Percentiles rank a stretch among this genome's conserved stretches.
Conservation (phyloP, 1,284 basidiomycete genomes). For the Ustilago xerochloae region DNA sequence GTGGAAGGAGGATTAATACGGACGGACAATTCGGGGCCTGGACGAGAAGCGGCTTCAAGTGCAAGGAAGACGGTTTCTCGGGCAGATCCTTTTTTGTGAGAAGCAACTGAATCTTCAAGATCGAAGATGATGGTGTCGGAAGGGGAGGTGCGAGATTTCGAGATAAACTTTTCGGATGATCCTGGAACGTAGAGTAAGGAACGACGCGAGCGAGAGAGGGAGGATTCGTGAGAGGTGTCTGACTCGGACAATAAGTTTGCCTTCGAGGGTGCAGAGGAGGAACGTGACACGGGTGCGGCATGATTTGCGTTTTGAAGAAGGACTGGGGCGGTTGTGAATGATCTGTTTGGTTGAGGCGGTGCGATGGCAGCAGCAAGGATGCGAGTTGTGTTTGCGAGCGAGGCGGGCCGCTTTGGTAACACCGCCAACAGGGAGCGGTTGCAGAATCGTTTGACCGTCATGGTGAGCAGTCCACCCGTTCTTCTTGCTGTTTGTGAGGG, state of each 20-base stretch:
- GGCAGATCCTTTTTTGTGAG: slow-evolving; percentile 62
- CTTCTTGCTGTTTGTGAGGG: neutral
- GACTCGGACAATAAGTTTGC: too few relatives aligned
- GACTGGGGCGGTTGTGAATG: neutral
- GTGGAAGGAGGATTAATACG: slow-evolving; percentile 65
- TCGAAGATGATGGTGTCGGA: slow-evolving; percentile 65
- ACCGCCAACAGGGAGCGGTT: slow-evolving; percentile 3
- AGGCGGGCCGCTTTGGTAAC: slow-evolving; percentile 5
- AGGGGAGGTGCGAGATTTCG: slow-evolving; percentile 44
- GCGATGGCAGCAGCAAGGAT: neutral
- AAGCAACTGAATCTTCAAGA: slow-evolving; percentile 63
- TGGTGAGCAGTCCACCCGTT: neutral
- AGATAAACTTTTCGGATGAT: slow-evolving; percentile 64
- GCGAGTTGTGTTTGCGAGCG: neutral
- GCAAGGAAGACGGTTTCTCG: slow-evolving; percentile 59
- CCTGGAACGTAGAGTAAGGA: slow-evolving; percentile 65
- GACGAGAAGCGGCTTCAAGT: slow-evolving; percentile 45
- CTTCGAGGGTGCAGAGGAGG: neutral
- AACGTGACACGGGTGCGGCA: too few relatives aligned
- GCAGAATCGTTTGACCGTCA: slow-evolving; percentile 7
- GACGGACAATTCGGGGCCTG: slow-evolving; percentile 57
- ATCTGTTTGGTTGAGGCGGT: neutral
- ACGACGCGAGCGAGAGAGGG: slow-evolving; percentile 30
- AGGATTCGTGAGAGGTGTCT: too few relatives aligned
- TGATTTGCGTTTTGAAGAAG: neutral